phyloP scores from a whole-genome alignment of 2,329 filamentous ascomycete genomes.

The Fusarium sp. region DNA sequence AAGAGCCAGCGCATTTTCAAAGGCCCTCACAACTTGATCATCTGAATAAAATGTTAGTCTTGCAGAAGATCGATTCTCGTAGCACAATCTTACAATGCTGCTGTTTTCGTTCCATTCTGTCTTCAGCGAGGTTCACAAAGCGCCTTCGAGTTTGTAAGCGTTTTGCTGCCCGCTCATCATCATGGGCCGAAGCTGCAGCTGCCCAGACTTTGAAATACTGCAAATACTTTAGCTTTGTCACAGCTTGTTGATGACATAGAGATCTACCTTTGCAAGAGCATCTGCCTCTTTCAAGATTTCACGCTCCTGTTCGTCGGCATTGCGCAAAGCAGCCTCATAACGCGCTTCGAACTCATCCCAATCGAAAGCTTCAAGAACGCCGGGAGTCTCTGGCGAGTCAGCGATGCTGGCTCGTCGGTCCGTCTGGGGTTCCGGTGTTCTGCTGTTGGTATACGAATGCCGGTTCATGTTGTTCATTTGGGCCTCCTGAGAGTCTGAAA shows the following conservation, averaged over 20 bases:
- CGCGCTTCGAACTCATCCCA: slow-evolving; percentile 81
- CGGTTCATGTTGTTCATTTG: slow-evolving; percentile 40
- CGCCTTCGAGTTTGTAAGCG: slow-evolving; percentile 82
- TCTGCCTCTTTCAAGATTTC: slow-evolving; percentile 75
- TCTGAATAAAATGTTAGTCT: slow-evolving; percentile 46
- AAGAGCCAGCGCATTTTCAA: slow-evolving; percentile 70
- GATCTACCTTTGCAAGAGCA: slow-evolving; percentile 69
- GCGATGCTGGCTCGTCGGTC: slow-evolving; percentile 48
- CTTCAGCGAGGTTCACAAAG: slow-evolving; percentile 80
- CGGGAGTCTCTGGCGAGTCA: slow-evolving; percentile 61
- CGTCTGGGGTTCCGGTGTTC: slow-evolving; percentile 55
- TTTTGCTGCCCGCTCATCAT: slow-evolving; percentile 81
- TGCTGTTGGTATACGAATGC: slow-evolving; percentile 38
- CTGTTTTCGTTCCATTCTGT: slow-evolving; percentile 77
- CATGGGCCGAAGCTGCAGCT: slow-evolving; percentile 74
- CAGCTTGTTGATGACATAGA: background rate
- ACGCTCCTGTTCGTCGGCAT: slow-evolving; percentile 72
- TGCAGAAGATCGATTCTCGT: background rate
- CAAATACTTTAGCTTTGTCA: background rate
- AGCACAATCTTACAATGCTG: slow-evolving; percentile 74
- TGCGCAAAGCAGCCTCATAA: slow-evolving; percentile 73
- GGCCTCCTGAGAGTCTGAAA: slow-evolving; percentile 23
- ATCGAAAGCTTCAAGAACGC: slow-evolving; percentile 69
- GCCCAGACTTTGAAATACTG: slow-evolving; percentile 88
- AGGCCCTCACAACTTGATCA: slow-evolving; percentile 69